Evolutionary conservation across 1,139 yeast genomes (phyloP).

Genomic region (Saccharomyces pastorianus): DNA sequence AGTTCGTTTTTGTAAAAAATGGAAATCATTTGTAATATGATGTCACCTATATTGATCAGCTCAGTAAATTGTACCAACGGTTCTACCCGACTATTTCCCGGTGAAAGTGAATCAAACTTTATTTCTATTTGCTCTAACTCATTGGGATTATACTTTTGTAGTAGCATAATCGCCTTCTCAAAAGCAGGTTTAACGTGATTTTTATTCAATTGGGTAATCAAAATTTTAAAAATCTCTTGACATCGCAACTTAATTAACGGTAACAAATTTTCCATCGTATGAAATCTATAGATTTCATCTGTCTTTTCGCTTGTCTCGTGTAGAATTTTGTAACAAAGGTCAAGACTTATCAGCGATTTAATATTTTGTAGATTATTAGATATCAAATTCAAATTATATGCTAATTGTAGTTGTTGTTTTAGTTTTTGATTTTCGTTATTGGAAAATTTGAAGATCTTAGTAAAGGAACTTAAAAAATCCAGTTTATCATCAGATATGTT

Average conservation of each 20-base stretch:
- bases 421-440: slow-evolving; percentile 36
- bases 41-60: slow-evolving; percentile 83
- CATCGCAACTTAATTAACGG: slow-evolving; percentile 37
- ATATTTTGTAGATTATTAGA: slow-evolving; percentile 38
- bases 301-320: slow-evolving; percentile 39
- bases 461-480: slow-evolving; percentile 46
- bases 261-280: slow-evolving; percentile 18
- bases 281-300: slow-evolving; percentile 33
- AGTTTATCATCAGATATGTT: slow-evolving; percentile 30
- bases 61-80: slow-evolving; percentile 86
- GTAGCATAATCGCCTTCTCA: slow-evolving; percentile 62
- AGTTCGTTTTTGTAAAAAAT: slow-evolving; percentile 87
- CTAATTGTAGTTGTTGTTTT: slow-evolving; percentile 41
- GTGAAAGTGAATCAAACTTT: slow-evolving; percentile 13
- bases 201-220: slow-evolving; percentile 55
- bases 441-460: slow-evolving; percentile 46
- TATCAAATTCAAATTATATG: slow-evolving; percentile 47
- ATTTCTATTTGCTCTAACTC: slow-evolving; percentile 33
- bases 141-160: slow-evolving; percentile 64
- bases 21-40: slow-evolving; percentile 86
- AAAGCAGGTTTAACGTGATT: slow-evolving; percentile 77
- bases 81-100: slow-evolving; percentile 39
- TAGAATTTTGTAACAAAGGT: slow-evolving; percentile 38
- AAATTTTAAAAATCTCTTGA: slow-evolving; percentile 51
- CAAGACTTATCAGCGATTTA: slow-evolving; percentile 39